Percentiles rank a stretch among this genome's conserved stretches.
phyloP scores from a whole-genome alignment of 805 yeast species.

The Wickerhamiella brachini region DNA sequence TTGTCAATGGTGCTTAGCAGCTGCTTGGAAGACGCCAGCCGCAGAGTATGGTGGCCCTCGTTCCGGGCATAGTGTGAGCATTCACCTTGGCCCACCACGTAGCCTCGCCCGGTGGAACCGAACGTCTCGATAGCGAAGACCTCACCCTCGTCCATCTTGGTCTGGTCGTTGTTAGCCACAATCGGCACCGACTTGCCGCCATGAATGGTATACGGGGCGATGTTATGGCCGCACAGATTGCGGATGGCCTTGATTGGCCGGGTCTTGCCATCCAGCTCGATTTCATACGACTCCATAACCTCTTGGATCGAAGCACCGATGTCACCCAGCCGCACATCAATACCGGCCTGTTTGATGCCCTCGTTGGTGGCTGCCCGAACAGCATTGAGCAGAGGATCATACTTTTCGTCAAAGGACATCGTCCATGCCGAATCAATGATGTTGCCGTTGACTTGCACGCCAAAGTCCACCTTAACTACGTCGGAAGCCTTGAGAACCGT shows the following conservation, averaged over 20 bases:
- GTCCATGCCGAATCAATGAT: slow-evolving; percentile 95
- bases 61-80: slow-evolving; percentile 83
- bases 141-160: slow-evolving; percentile 99
- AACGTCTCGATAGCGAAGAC: slow-evolving; percentile 96
- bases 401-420: slow-evolving; percentile 61
- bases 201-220: slow-evolving; percentile 71
- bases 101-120: slow-evolving; percentile 93
- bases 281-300: slow-evolving; percentile 92
- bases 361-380: slow-evolving; percentile 90
- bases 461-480: slow-evolving; percentile 92
- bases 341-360: slow-evolving; percentile 85
- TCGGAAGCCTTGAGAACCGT: slow-evolving; percentile 71
- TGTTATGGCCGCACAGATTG: slow-evolving; percentile 90
- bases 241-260: slow-evolving; percentile 80
- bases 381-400: slow-evolving; percentile 67
- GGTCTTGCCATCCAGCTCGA: slow-evolving; percentile 75
- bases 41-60: slow-evolving; percentile 34
- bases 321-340: slow-evolving; percentile 88
- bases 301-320: slow-evolving; percentile 95
- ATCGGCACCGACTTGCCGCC: slow-evolving; percentile 96
- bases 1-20: slow-evolving; percentile 57
- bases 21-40: slow-evolving; percentile 53
- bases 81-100: slow-evolving; percentile 76
- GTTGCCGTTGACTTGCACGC: slow-evolving; percentile 90
- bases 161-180: slow-evolving; percentile 80